Conservation (phyloP, 2,329 filamentous ascomycete genomes). For the Neobulgaria alba region DNA sequence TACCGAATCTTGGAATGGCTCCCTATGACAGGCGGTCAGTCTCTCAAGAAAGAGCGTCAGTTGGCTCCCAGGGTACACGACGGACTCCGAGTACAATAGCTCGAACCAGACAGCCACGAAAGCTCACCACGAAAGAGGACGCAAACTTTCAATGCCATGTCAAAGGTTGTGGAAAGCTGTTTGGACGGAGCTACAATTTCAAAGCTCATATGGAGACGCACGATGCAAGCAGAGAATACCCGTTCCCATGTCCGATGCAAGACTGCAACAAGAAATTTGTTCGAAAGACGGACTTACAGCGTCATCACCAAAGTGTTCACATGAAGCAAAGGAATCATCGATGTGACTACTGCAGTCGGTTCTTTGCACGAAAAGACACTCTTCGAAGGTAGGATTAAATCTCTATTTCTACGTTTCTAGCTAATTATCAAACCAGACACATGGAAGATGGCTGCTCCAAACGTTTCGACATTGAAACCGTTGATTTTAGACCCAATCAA, state of each 20-base stretch:
- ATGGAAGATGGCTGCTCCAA: constrained; percentile 69
- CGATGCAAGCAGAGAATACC: constrained; percentile 62
- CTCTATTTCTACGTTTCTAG: constrained; percentile 1
- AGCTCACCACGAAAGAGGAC: constrained; percentile 56
- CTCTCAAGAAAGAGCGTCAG: constrained; percentile 15
- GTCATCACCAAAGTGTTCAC: constrained; percentile 60
- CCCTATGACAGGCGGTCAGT: constrained; percentile 23
- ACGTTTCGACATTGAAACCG: constrained; percentile 39
- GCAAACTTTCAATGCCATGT: constrained; percentile 63
- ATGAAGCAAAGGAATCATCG: constrained; percentile 61
- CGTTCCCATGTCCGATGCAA: constrained; percentile 55
- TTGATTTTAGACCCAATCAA: constrained; percentile 25
- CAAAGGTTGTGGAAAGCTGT: constrained; percentile 65
- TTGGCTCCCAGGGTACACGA: constrained; percentile 14
- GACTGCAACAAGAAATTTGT: constrained; percentile 71
- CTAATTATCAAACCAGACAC: constrained; percentile 42
- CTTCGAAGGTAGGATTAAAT: constrained; percentile 54
- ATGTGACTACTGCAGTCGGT: constrained; percentile 61
- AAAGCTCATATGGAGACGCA: constrained; percentile 82
- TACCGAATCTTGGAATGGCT: constrained; percentile 14
- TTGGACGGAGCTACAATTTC: constrained; percentile 79
- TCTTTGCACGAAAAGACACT: constrained; percentile 75
- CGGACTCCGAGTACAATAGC: constrained; percentile 18
- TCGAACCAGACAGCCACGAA: constrained; percentile 33
- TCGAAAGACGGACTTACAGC: constrained; percentile 68